phyloP scores from a whole-genome alignment of 2,329 filamentous ascomycete genomes.

The Plenodomus lindquistii region DNA sequence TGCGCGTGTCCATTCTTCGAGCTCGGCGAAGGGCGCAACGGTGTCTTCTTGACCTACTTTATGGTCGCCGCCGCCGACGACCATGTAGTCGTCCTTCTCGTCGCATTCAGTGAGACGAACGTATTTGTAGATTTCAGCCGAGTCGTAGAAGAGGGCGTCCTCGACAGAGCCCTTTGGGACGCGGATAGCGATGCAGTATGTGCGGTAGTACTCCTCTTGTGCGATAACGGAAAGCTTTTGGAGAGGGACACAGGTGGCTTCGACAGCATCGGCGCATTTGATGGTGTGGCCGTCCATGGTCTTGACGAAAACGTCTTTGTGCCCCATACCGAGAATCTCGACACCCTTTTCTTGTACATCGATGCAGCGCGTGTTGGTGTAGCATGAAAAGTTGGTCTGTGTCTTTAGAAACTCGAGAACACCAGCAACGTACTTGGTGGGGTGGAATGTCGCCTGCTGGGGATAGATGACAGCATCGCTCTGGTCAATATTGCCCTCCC shows the following conservation, averaged over 20 bases:
- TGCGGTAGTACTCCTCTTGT: constrained; percentile 58
- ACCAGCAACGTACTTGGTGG: constrained; percentile 59
- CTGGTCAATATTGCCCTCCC: constrained; percentile 57
- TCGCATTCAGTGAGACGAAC: constrained; percentile 59
- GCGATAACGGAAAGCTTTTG: constrained; percentile 59
- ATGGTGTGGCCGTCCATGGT: constrained; percentile 55
- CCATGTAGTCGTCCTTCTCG: constrained; percentile 57
- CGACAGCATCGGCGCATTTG: constrained; percentile 54
- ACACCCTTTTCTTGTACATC: constrained; percentile 55
- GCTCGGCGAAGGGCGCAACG: constrained; percentile 52
- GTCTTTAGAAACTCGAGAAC: constrained; percentile 56
- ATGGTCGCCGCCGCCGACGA: constrained; percentile 62
- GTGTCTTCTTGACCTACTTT: constrained; percentile 60
- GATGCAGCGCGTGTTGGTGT: constrained; percentile 55
- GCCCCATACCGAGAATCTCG: constrained; percentile 50
- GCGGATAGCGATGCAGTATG: constrained; percentile 61
- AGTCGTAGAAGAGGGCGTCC: constrained; percentile 61
- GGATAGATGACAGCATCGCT: constrained; percentile 54
- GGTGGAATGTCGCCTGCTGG: constrained; percentile 60
- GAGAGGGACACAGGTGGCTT: constrained; percentile 60
- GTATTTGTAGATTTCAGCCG: constrained; percentile 60
- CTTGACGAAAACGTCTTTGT: constrained; percentile 52
- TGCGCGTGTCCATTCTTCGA: constrained; percentile 58
- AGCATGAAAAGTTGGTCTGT: constrained; percentile 59
- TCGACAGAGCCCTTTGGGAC: constrained; percentile 57